Evolutionary conservation across 495 filamentous ascomycete species (phyloP).

Genomic region (Evansstolkia leycettana): DNA sequence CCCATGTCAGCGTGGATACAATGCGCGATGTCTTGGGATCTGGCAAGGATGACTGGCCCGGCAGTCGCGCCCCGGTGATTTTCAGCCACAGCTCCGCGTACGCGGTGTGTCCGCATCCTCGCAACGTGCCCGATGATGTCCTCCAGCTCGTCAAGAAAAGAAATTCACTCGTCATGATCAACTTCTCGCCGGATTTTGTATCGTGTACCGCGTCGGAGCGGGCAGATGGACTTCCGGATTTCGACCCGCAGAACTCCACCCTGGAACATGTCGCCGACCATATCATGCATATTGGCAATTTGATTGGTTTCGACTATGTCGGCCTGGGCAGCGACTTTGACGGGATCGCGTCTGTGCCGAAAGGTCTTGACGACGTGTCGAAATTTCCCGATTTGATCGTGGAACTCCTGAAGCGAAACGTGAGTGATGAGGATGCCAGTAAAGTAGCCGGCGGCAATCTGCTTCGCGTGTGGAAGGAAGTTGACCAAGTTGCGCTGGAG

Average conservation of each 20-base stretch:
- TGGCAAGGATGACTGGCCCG: slow-evolving; percentile 26
- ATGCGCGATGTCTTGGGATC: slow-evolving; percentile 44
- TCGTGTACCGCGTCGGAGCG: slow-evolving; percentile 38
- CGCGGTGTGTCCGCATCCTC: slow-evolving; percentile 39
- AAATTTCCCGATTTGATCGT: slow-evolving; percentile 72
- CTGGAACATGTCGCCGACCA: slow-evolving; percentile 64
- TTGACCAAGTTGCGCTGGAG: slow-evolving; percentile 50
- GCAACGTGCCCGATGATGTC: slow-evolving; percentile 50
- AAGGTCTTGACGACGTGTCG: slow-evolving; percentile 60
- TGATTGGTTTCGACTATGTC: slow-evolving; percentile 48
- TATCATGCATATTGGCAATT: slow-evolving; percentile 41
- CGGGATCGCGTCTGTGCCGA: slow-evolving; percentile 36
- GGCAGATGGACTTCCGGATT: slow-evolving; percentile 28
- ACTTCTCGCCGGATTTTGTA: slow-evolving; percentile 64
- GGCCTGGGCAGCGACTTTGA: slow-evolving; percentile 56
- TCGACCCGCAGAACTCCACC: slow-evolving; percentile 53
- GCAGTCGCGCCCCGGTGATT: slow-evolving; percentile 40
- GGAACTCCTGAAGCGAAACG: slow-evolving; percentile 53
- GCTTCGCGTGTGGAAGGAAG: slow-evolving; percentile 63
- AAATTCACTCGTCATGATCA: slow-evolving; percentile 48
- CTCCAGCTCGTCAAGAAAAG: slow-evolving; percentile 41
- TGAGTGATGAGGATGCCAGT: slow-evolving; percentile 52
- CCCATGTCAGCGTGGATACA: slow-evolving; percentile 41
- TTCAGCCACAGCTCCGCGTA: slow-evolving; percentile 46
- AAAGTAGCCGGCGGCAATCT: slow-evolving; percentile 65